Conservation (phyloP, 257 asterid genomes). For the Gynochthodes officinalis region DNA sequence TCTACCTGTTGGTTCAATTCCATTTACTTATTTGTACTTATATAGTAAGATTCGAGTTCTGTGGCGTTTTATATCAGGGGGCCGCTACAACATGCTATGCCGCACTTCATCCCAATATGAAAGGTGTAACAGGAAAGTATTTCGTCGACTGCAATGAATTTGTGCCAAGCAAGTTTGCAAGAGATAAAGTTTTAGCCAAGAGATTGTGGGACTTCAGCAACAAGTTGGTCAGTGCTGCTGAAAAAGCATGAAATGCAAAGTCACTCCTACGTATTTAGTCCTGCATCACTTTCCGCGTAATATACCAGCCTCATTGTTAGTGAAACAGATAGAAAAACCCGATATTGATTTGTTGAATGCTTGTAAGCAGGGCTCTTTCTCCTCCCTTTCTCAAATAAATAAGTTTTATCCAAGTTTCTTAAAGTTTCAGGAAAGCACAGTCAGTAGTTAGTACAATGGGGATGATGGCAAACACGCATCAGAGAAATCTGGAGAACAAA, state of each 20-base stretch:
- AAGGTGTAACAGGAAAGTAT: conserved; percentile 58
- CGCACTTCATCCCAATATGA: conserved; percentile 56
- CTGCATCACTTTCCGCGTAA: background rate
- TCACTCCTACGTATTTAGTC: background rate
- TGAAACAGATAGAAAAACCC: background rate
- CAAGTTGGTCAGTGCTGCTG: conserved; percentile 46
- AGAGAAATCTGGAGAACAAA: too few relatives aligned
- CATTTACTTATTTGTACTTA: background rate
- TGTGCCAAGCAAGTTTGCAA: conserved; percentile 37
- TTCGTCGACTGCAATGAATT: conserved; percentile 53
- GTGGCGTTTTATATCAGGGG: conserved; percentile 36
- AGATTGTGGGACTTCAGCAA: conserved; percentile 71
- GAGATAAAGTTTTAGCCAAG: conserved; percentile 42
- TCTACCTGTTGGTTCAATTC: background rate
- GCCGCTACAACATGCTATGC: conserved; percentile 80
- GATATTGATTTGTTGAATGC: background rate
- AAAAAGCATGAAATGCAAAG: conserved; percentile 13
- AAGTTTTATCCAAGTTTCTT: too few relatives aligned
- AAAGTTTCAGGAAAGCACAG: too few relatives aligned
- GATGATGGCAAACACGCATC: too few relatives aligned
- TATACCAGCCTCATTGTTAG: background rate
- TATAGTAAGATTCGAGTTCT: background rate
- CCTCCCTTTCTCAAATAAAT: background rate
- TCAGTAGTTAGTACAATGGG: too few relatives aligned
- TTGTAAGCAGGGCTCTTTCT: too few relatives aligned